Percentiles rank a stretch among this genome's conserved stretches.
These are phyloP conservation scores for Fusarium redolens DNA, from an alignment of 2,329 filamentous ascomycete species.

Conservation along the genomic window DNA sequence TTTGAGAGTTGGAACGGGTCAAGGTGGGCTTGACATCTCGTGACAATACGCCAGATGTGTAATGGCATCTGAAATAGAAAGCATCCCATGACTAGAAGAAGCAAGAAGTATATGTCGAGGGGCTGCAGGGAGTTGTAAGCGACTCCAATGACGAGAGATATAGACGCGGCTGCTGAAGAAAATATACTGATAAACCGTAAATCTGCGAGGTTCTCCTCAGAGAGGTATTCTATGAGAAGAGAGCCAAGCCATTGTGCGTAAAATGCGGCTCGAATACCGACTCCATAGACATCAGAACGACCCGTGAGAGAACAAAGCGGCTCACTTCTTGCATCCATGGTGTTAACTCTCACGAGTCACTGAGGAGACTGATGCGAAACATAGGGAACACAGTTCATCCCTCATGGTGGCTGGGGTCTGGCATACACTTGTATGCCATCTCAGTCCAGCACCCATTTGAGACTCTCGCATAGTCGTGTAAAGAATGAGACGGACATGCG, in stretches of 20 bases:
- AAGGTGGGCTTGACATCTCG: constrained; percentile 47
- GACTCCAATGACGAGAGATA: constrained; percentile 47
- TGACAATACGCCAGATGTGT: constrained; percentile 48
- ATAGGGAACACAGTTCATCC: not conserved
- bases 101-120: constrained; percentile 48
- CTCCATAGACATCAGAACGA: constrained; percentile 49
- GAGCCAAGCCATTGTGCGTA: constrained; percentile 53
- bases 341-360: not conserved
- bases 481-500: not conserved
- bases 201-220: constrained; percentile 43
- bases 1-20: constrained; percentile 46
- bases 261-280: constrained; percentile 51
- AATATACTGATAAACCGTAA: constrained; percentile 50
- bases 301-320: constrained; percentile 43
- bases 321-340: constrained; percentile 6
- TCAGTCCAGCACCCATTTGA: not conserved
- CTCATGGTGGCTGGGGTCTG: not conserved
- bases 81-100: constrained; percentile 48
- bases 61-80: constrained; percentile 50
- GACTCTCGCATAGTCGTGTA: constrained; percentile 1
- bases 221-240: constrained; percentile 47
- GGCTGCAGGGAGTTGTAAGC: constrained; percentile 38
- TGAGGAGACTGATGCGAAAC: not conserved
- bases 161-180: constrained; percentile 44
- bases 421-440: constrained; percentile 41